Percentiles rank a stretch among this genome's conserved stretches.
Evolutionary conservation across 1,139 yeast species (phyloP).

Genomic region (Candida sojae): DNA sequence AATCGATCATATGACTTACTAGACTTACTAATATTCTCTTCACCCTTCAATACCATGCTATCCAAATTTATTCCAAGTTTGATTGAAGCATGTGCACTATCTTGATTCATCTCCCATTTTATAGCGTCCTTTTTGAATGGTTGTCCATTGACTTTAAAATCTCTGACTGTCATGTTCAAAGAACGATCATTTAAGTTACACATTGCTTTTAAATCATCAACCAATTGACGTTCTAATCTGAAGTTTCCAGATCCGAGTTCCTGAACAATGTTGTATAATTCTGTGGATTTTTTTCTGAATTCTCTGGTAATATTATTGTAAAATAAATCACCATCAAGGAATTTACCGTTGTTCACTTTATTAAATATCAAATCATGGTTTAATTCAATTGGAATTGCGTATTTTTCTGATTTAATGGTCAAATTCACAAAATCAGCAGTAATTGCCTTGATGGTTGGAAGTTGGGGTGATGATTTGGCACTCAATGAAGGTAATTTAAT

Average conservation of each 20-base stretch:
- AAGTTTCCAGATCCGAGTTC: conserved; percentile 28
- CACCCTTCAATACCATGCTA: conserved; percentile 13
- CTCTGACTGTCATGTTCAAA: conserved; percentile 24
- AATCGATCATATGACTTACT: conserved; percentile 18
- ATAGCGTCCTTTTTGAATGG: conserved; percentile 7
- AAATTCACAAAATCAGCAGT: conserved; percentile 34
- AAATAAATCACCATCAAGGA: conserved; percentile 28
- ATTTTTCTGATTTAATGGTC: conserved; percentile 32
- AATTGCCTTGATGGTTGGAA: conserved; percentile 33
- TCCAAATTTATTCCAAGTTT: conserved; percentile 13
- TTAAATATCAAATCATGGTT: conserved; percentile 41
- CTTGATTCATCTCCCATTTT: conserved; percentile 5
- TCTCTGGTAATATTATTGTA: conserved; percentile 23
- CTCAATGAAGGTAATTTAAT: conserved; percentile 9
- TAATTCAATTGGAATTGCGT: conserved; percentile 41
- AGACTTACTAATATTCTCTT: not conserved
- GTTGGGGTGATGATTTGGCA: conserved; percentile 1
- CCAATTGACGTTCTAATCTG: conserved; percentile 29
- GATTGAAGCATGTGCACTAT: conserved; percentile 9
- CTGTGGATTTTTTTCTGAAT: conserved; percentile 20
- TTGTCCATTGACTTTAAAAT: conserved; percentile 14
- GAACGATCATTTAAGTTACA: conserved; percentile 28
- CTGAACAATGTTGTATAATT: conserved; percentile 22
- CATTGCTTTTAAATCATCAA: conserved; percentile 33
- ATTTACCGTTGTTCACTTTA: conserved; percentile 11